Evolutionary conservation across 2,329 filamentous ascomycete species (phyloP), one percentile per base, ranked within the genome.

Genomic region (Cadophora gregata): DNA sequence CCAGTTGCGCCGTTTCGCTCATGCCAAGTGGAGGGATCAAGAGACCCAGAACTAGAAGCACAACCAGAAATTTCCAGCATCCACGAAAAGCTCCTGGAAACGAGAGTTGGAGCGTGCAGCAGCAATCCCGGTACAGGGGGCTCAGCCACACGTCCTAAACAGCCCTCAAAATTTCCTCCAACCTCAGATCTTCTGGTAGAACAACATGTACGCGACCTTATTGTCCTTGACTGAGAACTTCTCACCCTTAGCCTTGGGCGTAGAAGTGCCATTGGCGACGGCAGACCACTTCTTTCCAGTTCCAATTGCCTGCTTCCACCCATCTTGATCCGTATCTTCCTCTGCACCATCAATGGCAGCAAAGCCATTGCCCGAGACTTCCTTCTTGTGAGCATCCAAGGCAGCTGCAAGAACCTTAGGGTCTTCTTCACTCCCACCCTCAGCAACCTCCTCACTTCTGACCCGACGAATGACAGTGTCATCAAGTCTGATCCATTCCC

Each of bases 201-300:
- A 97, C 76, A 99, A 81, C 72, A 99, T 88, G 80, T 99, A 99
- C 4, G 96, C 96, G 66, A 97, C 95, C 84, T 97, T 97, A 84
- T 95, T 97, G 79, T 98, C 95, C 79, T 93, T 93, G 76, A 92
- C 79, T 21, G 84, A 84, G 66, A 80, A 80, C 69, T 80, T 86
- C 71, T 81, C 86, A 73, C 89, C 88, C 78, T 87, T 84, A 77
- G 82, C 69, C 79, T 88, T 87, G 84, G 83, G 80, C 79, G 81
- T 80, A 75, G 82, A 81, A 79, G 70, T 81, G 80, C 90, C 91
- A 74, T 94, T 96, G 63, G 85, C 85, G 36, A 88, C 84, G 67
- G 82, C 87, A 74, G 87, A 90, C 85, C 91, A 93, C 81, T 94
- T 96, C 78, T 89, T 90, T 71, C 86, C 83, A 61, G 76, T 76